Evolutionary conservation across 352 stramenopile genomes (phyloP).

Genomic region (Labyrinthula sp.): DNA sequence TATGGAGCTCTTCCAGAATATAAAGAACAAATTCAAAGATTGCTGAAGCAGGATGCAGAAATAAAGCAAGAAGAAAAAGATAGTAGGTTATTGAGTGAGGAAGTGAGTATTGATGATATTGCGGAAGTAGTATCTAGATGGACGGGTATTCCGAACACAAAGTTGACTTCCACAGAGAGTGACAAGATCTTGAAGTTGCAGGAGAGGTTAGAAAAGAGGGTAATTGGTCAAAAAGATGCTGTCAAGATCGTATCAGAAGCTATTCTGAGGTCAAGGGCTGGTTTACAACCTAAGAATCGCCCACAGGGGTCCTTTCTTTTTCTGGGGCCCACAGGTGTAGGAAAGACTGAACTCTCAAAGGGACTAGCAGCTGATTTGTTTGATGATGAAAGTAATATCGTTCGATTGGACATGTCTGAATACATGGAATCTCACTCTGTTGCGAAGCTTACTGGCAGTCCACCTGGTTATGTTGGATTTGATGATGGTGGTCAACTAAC

Average conservation of each 20-base stretch:
- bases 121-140: slow-evolving; percentile 46
- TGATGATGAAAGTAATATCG: slow-evolving; percentile 71
- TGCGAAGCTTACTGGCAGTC: slow-evolving; percentile 62
- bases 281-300: slow-evolving; percentile 75
- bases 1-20: slow-evolving; percentile 53
- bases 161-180: slow-evolving; percentile 76
- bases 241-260: slow-evolving; percentile 66
- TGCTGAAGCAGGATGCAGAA: slow-evolving; percentile 46
- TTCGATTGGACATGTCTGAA: slow-evolving; percentile 86
- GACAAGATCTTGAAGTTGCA: slow-evolving; percentile 76
- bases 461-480: slow-evolving; percentile 68
- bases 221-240: slow-evolving; percentile 67
- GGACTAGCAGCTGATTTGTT: slow-evolving; percentile 79
- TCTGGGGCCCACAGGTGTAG: slow-evolving; percentile 64
- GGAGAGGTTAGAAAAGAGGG: slow-evolving; percentile 60
- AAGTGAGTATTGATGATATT: slow-evolving; percentile 45
- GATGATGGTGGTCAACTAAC: slow-evolving; percentile 84
- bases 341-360: slow-evolving; percentile 92
- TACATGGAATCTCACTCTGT: slow-evolving; percentile 89
- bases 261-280: slow-evolving; percentile 66
- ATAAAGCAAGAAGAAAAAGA: slow-evolving; percentile 39
- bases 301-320: slow-evolving; percentile 83
- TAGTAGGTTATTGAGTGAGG: slow-evolving; percentile 51
- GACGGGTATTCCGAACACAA: slow-evolving; percentile 77
- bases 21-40: slow-evolving; percentile 41